Percentiles rank a stretch among this genome's conserved stretches.
These are phyloP conservation scores for Russula olivacea DNA, from an alignment of 768 basidiomycete genomes.

Conservation along the genomic window DNA sequence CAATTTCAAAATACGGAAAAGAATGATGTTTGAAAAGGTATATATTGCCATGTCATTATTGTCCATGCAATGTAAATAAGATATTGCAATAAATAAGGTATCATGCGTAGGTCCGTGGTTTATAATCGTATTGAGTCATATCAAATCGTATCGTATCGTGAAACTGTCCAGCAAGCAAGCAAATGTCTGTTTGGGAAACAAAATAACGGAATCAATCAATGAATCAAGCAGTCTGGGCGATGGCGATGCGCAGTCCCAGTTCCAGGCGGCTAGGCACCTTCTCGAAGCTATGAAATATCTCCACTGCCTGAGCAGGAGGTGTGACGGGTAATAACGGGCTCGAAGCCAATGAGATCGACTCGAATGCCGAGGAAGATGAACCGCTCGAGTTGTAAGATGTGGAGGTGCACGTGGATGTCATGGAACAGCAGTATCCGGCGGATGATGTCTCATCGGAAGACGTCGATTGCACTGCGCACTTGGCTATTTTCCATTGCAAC, in stretches of 20 bases:
- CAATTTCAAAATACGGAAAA: not conserved
- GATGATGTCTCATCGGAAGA: not conserved
- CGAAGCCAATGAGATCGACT: not conserved
- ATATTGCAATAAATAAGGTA: not conserved
- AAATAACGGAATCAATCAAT: not conserved
- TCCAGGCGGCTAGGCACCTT: not conserved
- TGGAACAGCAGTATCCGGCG: not conserved
- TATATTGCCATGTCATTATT: not conserved
- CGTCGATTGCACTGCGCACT: not conserved
- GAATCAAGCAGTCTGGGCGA: not conserved
- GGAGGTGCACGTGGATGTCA: not conserved
- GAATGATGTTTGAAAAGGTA: not conserved
- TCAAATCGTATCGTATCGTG: not conserved
- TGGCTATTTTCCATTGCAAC: not conserved
- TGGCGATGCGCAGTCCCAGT: not conserved
- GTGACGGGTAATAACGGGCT: not conserved
- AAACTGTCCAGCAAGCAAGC: not conserved
- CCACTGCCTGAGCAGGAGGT: constrained; percentile 7
- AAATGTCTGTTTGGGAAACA: not conserved
- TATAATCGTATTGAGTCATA: not conserved
- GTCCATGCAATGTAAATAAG: not conserved
- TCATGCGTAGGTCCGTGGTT: not conserved
- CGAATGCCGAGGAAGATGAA: constrained; percentile 5
- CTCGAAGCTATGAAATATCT: not conserved
- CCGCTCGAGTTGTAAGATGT: not conserved